Evolutionary conservation across 331 rosid species (phyloP).

Genomic region (Erythrophleum ivorense): DNA sequence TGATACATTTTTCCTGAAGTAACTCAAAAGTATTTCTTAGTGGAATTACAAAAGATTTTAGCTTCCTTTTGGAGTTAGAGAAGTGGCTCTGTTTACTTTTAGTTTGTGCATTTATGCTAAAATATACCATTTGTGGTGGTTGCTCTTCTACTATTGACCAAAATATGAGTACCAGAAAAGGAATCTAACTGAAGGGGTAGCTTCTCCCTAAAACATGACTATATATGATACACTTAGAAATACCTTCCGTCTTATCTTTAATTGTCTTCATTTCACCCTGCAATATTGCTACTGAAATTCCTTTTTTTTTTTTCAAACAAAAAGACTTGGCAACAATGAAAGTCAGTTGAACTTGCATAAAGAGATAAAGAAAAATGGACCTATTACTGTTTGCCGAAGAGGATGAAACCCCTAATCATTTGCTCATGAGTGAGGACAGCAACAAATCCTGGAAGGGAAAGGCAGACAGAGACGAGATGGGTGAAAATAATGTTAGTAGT

Average conservation of each 20-base stretch:
- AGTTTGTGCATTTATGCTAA: background rate
- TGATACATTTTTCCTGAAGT: background rate
- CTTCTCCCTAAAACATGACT: background rate
- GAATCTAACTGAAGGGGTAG: background rate
- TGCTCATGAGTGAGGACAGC: slow-evolving; percentile 80
- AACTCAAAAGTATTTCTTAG: background rate
- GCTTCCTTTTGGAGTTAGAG: background rate
- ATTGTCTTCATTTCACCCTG: background rate
- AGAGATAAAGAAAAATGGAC: slow-evolving; percentile 62
- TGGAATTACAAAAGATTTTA: background rate
- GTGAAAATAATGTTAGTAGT: slow-evolving; percentile 49
- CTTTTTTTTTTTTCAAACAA: background rate
- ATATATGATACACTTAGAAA: background rate
- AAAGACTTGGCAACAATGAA: background rate
- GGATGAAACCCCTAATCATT: slow-evolving; percentile 56
- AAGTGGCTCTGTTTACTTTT: background rate
- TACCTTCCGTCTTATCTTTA: background rate
- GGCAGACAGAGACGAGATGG: slow-evolving; percentile 54
- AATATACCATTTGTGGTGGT: background rate
- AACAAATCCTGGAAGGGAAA: slow-evolving; percentile 47
- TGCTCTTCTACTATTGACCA: background rate
- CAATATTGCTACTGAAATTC: background rate
- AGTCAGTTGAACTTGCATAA: slow-evolving; percentile 7
- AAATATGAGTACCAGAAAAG: background rate
- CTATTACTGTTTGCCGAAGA: slow-evolving; percentile 66